Percentiles rank a stretch among this genome's conserved stretches.
Conservation (phyloP, 2,329 filamentous ascomycete genomes). For the Paecilomyces niveus region DNA sequence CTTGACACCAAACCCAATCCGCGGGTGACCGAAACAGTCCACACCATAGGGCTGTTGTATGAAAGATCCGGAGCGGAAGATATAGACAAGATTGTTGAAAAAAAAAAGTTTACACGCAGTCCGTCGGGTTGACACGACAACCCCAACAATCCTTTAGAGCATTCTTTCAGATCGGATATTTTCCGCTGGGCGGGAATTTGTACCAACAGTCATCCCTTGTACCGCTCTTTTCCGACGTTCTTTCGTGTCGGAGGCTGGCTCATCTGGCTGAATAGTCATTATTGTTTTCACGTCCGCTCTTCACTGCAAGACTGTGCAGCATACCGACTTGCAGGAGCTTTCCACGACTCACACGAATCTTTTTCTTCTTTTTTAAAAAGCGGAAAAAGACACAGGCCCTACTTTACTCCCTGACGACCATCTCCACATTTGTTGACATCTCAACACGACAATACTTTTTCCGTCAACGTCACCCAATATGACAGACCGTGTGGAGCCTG, state of each 20-base stretch:
- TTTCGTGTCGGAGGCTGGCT: background rate
- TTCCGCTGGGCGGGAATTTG: conserved; percentile 23
- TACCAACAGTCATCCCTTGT: conserved; percentile 4
- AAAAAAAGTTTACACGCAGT: conserved; percentile 13
- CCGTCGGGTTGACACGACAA: conserved; percentile 28
- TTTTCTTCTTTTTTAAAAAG: background rate
- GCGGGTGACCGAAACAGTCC: background rate
- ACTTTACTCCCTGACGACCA: background rate
- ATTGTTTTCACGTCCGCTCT: background rate
- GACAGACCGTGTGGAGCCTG: conserved; percentile 13
- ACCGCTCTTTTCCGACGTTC: background rate
- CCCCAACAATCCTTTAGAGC: conserved; percentile 24
- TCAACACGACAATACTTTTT: background rate
- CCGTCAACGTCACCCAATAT: conserved; percentile 1
- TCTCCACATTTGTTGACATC: background rate
- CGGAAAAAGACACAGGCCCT: background rate
- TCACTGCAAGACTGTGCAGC: background rate
- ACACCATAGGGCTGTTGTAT: background rate
- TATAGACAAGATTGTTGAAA: conserved; percentile 7
- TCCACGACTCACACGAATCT: background rate
- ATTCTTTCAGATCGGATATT: conserved; percentile 17
- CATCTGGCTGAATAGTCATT: background rate
- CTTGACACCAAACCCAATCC: background rate
- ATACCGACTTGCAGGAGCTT: background rate
- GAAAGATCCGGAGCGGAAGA: background rate